Evolutionary conservation across 345 rosid genomes (phyloP).

Genomic region (Aquilaria yunnanensis): DNA sequence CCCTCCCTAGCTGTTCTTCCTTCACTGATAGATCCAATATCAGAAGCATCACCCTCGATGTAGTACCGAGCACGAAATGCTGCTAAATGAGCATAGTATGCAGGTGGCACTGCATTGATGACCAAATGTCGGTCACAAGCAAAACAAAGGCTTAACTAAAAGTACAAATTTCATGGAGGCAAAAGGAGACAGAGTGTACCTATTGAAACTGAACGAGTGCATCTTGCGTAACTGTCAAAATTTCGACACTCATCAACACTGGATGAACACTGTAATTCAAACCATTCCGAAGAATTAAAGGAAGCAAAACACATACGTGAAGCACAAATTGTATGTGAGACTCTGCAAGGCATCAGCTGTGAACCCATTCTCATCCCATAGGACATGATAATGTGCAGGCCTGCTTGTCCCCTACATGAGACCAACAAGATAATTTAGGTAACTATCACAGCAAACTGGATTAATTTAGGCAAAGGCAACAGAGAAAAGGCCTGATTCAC

Average conservation of each 20-base stretch:
- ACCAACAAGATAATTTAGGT: background rate
- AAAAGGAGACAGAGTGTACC: constrained; percentile 12
- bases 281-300: background rate
- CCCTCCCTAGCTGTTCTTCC: constrained; percentile 4
- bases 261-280: background rate
- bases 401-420: constrained; percentile 32
- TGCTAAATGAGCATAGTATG: constrained; percentile 32
- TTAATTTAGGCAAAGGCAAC: too few relatives aligned
- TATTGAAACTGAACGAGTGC: constrained; percentile 40
- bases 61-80: constrained; percentile 32
- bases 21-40: constrained; percentile 9
- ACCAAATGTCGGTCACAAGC: background rate
- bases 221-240: constrained; percentile 33
- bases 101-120: constrained; percentile 26
- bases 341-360: constrained; percentile 35
- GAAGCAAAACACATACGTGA: constrained; percentile 21
- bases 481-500: constrained; percentile 3
- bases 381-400: constrained; percentile 38
- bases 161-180: background rate
- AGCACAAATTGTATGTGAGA: constrained; percentile 34
- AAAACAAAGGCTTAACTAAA: background rate
- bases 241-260: background rate
- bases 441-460: background rate
- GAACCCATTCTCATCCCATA: constrained; percentile 41
- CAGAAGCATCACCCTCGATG: constrained; percentile 23